phyloP scores from a whole-genome alignment of 2,329 filamentous ascomycete genomes.

The Epichloe coenophiala region DNA sequence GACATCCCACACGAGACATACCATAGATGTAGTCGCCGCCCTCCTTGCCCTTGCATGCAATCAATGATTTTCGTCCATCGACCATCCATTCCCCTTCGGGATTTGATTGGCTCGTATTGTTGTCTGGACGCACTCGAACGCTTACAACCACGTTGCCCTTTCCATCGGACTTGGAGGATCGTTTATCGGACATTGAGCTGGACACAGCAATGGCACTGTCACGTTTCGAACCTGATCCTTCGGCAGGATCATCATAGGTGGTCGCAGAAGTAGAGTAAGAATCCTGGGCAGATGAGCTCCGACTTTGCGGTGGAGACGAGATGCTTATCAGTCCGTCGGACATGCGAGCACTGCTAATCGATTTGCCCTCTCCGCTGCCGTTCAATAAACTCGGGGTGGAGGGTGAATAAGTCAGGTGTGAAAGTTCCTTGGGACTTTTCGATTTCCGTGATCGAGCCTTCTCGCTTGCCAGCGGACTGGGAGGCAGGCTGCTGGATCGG shows the following conservation, averaged over 20 bases:
- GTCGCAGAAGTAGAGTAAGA: slow-evolving; percentile 87
- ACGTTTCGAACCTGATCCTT: slow-evolving; percentile 28
- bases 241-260: slow-evolving; percentile 68
- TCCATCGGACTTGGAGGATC: slow-evolving; percentile 46
- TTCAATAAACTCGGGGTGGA: slow-evolving; percentile 64
- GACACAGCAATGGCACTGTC: slow-evolving; percentile 16
- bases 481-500: slow-evolving; percentile 46
- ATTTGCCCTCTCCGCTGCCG: slow-evolving; percentile 63
- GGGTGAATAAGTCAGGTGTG: slow-evolving; percentile 32
- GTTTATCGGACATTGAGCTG: slow-evolving; percentile 27
- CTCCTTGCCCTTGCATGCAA: slow-evolving; percentile 77
- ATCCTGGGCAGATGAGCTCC: slow-evolving; percentile 82
- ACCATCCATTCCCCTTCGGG: slow-evolving; percentile 83
- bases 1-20: slow-evolving; percentile 27
- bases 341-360: slow-evolving; percentile 51
- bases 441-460: slow-evolving; percentile 36
- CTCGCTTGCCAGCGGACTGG: slow-evolving; percentile 43
- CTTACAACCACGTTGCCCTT: slow-evolving; percentile 96
- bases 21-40: slow-evolving; percentile 88
- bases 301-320: slow-evolving; percentile 73
- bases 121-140: slow-evolving; percentile 81
- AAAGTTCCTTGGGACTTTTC: slow-evolving; percentile 42
- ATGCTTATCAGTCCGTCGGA: slow-evolving; percentile 66
- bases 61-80: slow-evolving; percentile 67
- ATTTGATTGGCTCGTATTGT: slow-evolving; percentile 44